phyloP scores from a whole-genome alignment of 129 eudicot species.

The Chrysanthemum seticuspe region DNA sequence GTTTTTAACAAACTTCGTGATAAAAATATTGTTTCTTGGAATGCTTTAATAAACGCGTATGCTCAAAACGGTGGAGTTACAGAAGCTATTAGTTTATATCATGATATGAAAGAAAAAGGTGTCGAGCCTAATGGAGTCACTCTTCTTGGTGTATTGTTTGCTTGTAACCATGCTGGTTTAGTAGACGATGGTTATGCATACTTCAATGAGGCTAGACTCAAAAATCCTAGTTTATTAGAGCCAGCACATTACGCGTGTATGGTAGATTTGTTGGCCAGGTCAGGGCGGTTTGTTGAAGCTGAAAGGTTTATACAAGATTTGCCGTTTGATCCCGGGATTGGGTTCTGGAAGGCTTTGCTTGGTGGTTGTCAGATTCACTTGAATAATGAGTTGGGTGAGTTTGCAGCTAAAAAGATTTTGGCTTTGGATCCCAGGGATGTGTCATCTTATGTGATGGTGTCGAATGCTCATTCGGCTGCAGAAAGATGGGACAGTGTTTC shows the following conservation, averaged over 20 bases:
- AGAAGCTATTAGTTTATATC: constrained; percentile 41
- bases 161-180: constrained; percentile 71
- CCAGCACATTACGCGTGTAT: constrained; percentile 76
- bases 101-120: constrained; percentile 38
- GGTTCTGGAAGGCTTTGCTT: constrained; percentile 81
- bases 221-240: constrained; percentile 42
- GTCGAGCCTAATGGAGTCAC: constrained; percentile 59
- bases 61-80: constrained; percentile 64
- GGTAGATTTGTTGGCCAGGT: constrained; percentile 68
- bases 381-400: constrained; percentile 51
- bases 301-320: constrained; percentile 56
- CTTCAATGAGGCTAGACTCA: constrained; percentile 46
- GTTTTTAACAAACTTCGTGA: constrained; percentile 40
- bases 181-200: constrained; percentile 49
- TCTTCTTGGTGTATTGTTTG: constrained; percentile 60
- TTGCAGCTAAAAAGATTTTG: constrained; percentile 51
- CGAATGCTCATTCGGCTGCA: constrained; percentile 74
- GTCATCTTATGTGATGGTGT: constrained; percentile 74
- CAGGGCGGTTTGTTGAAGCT: constrained; percentile 67
- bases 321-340: constrained; percentile 76
- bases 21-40: constrained; percentile 69
- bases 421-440: constrained; percentile 75
- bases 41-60: constrained; percentile 62
- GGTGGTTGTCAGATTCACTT: constrained; percentile 79
- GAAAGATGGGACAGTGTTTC: constrained; percentile 61